A percentile compares a stretch with the other conserved stretches of the same genome.
These are phyloP conservation scores for Hymenoscyphus fraxineus DNA, from an alignment of 2,329 filamentous ascomycete species.

Conservation along the genomic window DNA sequence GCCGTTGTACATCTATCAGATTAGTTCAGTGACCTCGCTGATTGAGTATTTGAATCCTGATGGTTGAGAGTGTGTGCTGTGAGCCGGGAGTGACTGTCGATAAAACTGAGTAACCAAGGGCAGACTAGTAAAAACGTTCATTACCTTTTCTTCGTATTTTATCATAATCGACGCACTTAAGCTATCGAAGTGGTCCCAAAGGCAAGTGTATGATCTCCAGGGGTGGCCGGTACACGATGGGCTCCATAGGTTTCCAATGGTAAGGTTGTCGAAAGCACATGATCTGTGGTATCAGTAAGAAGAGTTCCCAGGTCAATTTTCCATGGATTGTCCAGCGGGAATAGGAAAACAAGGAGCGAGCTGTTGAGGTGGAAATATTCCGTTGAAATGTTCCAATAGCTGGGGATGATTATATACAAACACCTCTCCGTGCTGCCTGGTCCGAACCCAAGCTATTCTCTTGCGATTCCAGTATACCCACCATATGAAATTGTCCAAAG, in stretches of 20 bases:
- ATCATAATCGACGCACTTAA: neutral
- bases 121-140: neutral
- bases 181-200: neutral
- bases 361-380: slow-evolving; percentile 17
- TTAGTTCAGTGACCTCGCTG: neutral
- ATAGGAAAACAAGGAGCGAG: neutral
- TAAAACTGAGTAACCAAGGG: neutral
- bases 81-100: neutral
- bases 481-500: slow-evolving; percentile 17
- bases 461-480: slow-evolving; percentile 24
- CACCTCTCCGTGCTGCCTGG: slow-evolving; percentile 26
- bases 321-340: slow-evolving; percentile 10
- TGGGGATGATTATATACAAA: slow-evolving; percentile 26
- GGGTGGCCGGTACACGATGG: neutral
- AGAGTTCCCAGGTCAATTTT: neutral
- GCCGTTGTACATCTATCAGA: neutral
- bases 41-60: neutral
- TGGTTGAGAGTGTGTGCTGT: neutral
- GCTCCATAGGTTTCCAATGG: neutral
- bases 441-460: slow-evolving; percentile 19
- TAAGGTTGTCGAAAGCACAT: neutral
- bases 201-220: neutral
- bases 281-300: slow-evolving; percentile 5
- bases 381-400: slow-evolving; percentile 16
- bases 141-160: neutral